These are phyloP conservation scores for Antitrichia curtipendula DNA, from an alignment of 225 moss, liverwort and hornwort genomes.

Conservation along the genomic window DNA sequence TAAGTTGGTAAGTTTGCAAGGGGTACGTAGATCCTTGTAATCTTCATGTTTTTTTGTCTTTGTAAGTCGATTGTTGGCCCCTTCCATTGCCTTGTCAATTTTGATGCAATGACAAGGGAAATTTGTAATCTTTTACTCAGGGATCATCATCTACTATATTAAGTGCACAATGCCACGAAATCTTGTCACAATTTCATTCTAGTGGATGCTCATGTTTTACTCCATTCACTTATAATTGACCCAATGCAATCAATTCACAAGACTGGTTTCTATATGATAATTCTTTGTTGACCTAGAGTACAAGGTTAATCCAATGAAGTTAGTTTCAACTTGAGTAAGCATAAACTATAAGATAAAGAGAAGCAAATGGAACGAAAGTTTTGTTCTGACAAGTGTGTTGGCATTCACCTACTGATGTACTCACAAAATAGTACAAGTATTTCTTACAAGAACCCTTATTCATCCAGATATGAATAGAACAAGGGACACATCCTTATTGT, in stretches of 20 bases:
- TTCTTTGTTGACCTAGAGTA: rapidly evolving
- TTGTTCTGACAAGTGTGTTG: neutral
- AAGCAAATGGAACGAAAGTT: neutral
- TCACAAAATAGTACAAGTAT: no score
- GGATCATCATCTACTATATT: neutral
- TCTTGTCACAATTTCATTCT: neutral
- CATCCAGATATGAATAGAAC: neutral
- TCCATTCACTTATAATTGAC: neutral
- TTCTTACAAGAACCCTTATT: neutral
- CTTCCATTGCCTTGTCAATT: rapidly evolving
- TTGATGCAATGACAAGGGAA: neutral
- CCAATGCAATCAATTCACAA: neutral
- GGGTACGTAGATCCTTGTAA: neutral
- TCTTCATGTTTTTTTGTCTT: neutral
- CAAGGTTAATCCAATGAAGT: neutral
- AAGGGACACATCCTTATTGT: neutral
- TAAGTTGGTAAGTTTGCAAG: no score
- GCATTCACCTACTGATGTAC: neutral
- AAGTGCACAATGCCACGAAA: neutral
- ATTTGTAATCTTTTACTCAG: rapidly evolving
- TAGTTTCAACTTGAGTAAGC: neutral
- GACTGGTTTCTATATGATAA: neutral
- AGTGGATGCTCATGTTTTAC: rapidly evolving
- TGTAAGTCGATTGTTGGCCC: rapidly evolving
- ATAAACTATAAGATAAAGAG: neutral